These are phyloP conservation scores for Pleurotus eryngii DNA, from an alignment of 768 basidiomycete species.

Conservation along the genomic window DNA sequence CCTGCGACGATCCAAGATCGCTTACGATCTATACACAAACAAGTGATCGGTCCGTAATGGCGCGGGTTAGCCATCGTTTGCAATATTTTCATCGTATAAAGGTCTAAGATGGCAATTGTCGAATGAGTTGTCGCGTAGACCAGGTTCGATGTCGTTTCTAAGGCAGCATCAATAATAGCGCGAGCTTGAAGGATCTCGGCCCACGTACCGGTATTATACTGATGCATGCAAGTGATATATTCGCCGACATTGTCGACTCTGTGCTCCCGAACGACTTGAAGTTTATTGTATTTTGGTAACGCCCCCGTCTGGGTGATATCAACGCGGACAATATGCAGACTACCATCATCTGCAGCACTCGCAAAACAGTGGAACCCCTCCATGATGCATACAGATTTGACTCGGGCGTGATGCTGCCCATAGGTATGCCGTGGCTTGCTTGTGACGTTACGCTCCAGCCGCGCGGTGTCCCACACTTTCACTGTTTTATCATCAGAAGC, in stretches of 20 bases:
- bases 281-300: conserved; percentile 79
- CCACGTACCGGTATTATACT: conserved; percentile 72
- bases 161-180: not conserved
- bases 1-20: conserved; percentile 88
- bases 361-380: conserved; percentile 90
- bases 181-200: not conserved
- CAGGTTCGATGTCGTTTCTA: conserved; percentile 74
- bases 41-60: conserved; percentile 83
- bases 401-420: conserved; percentile 65
- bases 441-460: conserved; percentile 93
- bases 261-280: conserved; percentile 81
- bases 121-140: conserved; percentile 86
- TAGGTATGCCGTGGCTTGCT: conserved; percentile 77
- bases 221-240: conserved; percentile 80
- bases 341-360: conserved; percentile 81
- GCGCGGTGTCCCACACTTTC: conserved; percentile 88
- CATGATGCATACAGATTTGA: conserved; percentile 72
- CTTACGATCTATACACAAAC: conserved; percentile 80
- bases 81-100: conserved; percentile 78
- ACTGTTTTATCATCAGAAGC: conserved; percentile 92
- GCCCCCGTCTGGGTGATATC: conserved; percentile 65
- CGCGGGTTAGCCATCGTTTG: conserved; percentile 81
- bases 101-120: conserved; percentile 69
- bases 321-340: conserved; percentile 79
- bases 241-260: conserved; percentile 69